Evolutionary conservation across 1,284 basidiomycete species (phyloP), one percentile per base, ranked within the genome.

Genomic region (Mrakiaceae sp.): DNA sequence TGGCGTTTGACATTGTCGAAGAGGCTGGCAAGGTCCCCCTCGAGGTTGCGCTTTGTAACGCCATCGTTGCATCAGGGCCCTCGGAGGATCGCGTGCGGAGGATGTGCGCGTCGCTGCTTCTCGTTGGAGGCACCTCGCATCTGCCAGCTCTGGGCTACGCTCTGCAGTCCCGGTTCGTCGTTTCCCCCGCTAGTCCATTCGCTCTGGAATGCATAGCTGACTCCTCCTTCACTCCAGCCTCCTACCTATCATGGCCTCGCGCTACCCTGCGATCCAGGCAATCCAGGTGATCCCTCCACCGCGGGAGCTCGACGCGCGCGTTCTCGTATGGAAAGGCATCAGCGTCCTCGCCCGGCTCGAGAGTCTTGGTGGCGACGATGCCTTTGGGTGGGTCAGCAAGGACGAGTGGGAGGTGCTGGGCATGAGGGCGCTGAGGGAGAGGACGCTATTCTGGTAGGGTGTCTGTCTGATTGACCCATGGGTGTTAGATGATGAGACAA

Each of bases 261-360:
- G 61, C 2, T 56, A 50, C 47, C 65, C 62, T 0, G 8, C 49
- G 16, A 40, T 63, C 27, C 48, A 53, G 39, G 46, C 42, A 4
- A 65, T 72, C 68, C 60, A 71, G 66, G 56, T 72, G 66, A 74
- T 79, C 16, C 77, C 78, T 5, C 73, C 76, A 1, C 77, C 77
- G 12, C 70, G 76, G 12, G 78, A 79, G 60, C 73, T 79, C 67
- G 78, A 79, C 66, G 76, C 78, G 0, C 69, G 72, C 49, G 68
- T 76, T 58, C 65, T 79, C 48, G 75, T 77, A 3, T 79, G 78
- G 78, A 79, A 79, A 66, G 78, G 78, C 2, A 73, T 77, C 66
- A 70, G 72, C 42, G 73, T 76, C 47, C 70, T 79, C 44, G 74
- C 74, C 48, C 70, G 75, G 59, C 69, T 79, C 47, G 78, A 79